Evolutionary conservation across 306 rosid genomes (phyloP).

Genomic region (Vigna hirtella): DNA sequence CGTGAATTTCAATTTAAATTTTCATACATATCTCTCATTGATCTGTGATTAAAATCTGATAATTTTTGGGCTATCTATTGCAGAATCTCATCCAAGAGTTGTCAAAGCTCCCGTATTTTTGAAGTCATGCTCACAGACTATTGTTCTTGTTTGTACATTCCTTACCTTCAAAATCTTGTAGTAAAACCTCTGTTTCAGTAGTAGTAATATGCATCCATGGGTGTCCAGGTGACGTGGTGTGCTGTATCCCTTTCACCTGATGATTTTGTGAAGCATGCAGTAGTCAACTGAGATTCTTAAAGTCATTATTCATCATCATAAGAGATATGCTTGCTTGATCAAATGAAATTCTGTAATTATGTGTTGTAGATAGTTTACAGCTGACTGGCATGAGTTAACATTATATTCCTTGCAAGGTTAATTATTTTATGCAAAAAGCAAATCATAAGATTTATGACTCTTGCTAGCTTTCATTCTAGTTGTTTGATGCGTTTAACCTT

Average conservation of each 20-base stretch:
- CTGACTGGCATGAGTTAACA: slow-evolving; percentile 1
- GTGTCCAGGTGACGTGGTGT: slow-evolving; percentile 17
- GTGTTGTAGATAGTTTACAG: slow-evolving; percentile 19
- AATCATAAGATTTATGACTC: slow-evolving; percentile 31
- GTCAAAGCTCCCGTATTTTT: slow-evolving; percentile 60
- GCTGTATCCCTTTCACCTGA: slow-evolving; percentile 34
- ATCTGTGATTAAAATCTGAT: slow-evolving; percentile 33
- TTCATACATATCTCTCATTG: not conserved
- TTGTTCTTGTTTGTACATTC: slow-evolving; percentile 99
- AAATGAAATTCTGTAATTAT: slow-evolving; percentile 14
- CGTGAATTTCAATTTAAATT: slow-evolving; percentile 29
- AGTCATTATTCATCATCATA: slow-evolving; percentile 26
- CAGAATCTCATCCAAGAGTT: slow-evolving; percentile 66
- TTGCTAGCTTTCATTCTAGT: slow-evolving; percentile 23
- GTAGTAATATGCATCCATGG: slow-evolving; percentile 21
- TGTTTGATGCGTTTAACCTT: slow-evolving; percentile 16
- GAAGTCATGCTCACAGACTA: slow-evolving; percentile 67
- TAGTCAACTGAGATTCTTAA: slow-evolving; percentile 30
- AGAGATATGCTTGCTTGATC: slow-evolving; percentile 21
- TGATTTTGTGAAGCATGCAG: slow-evolving; percentile 33
- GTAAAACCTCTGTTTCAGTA: slow-evolving; percentile 32
- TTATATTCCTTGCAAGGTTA: slow-evolving; percentile 19
- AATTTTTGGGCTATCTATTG: slow-evolving; percentile 46
- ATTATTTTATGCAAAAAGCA: slow-evolving; percentile 1
- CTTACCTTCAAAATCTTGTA: slow-evolving; percentile 63